Conservation (phyloP, 805 yeast genomes). For the Wickerhamiella vanderwaltii region DNA sequence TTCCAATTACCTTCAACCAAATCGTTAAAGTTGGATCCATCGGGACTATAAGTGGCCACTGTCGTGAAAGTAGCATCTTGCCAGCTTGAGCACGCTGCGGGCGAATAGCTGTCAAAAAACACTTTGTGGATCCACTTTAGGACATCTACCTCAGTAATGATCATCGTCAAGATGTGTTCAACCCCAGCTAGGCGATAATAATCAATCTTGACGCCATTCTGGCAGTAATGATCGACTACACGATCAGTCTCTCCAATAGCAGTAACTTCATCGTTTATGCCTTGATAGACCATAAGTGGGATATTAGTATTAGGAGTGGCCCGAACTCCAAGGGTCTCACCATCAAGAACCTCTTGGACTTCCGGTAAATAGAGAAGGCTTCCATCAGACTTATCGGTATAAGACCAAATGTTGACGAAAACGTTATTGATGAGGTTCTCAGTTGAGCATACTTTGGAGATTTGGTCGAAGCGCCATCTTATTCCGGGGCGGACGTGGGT, state of each 20-base stretch:
- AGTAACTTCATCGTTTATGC: slow-evolving; percentile 19
- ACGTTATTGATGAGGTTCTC: slow-evolving; percentile 14
- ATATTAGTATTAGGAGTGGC: slow-evolving; percentile 11
- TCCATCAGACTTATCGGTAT: slow-evolving; percentile 14
- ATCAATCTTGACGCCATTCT: slow-evolving; percentile 4
- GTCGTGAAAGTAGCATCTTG: slow-evolving; percentile 8
- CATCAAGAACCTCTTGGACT: background rate
- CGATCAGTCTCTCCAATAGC: slow-evolving; percentile 16
- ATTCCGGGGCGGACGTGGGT: slow-evolving; percentile 14
- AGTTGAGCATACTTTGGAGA: slow-evolving; percentile 14
- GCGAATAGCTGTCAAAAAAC: slow-evolving; percentile 6
- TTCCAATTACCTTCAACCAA: slow-evolving; percentile 5
- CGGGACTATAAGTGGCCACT: background rate
- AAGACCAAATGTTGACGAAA: slow-evolving; percentile 16
- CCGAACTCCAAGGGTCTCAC: slow-evolving; percentile 19
- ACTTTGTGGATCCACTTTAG: slow-evolving; percentile 1
- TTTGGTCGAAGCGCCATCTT: slow-evolving; percentile 14
- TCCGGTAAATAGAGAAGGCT: background rate
- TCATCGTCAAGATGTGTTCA: slow-evolving; percentile 2
- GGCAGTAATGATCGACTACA: slow-evolving; percentile 9
- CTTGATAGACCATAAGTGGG: slow-evolving; percentile 21
- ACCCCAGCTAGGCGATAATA: slow-evolving; percentile 9
- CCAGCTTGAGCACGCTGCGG: slow-evolving; percentile 1
- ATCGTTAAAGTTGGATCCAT: slow-evolving; percentile 10
- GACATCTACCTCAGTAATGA: slow-evolving; percentile 2